A percentile compares a stretch with the other conserved stretches of the same genome.
phyloP scores from a whole-genome alignment of 495 filamentous ascomycete species.

The Glarea lozoyensis region DNA sequence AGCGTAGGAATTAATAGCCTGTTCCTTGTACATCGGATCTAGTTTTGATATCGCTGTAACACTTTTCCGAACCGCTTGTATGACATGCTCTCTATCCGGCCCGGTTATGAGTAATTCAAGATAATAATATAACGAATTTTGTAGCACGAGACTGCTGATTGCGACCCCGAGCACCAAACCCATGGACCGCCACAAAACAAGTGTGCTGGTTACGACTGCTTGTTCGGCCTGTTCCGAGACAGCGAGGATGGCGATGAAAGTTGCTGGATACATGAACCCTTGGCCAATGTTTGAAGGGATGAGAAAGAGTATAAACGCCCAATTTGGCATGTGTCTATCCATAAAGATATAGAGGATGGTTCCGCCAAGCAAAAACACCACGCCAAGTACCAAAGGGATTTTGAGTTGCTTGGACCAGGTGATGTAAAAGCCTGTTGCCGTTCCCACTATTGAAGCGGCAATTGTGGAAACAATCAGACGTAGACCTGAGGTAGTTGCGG shows the following conservation, averaged over 20 bases:
- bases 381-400: slow-evolving; percentile 50
- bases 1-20: slow-evolving; percentile 53
- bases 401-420: slow-evolving; percentile 56
- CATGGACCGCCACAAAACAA: slow-evolving; percentile 58
- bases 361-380: slow-evolving; percentile 46
- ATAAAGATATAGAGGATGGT: slow-evolving; percentile 37
- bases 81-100: slow-evolving; percentile 34
- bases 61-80: slow-evolving; percentile 21
- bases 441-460: slow-evolving; percentile 48
- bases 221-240: slow-evolving; percentile 60
- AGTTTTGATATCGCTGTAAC: slow-evolving; percentile 32
- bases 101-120: slow-evolving; percentile 49
- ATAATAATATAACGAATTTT: slow-evolving; percentile 57
- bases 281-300: slow-evolving; percentile 51
- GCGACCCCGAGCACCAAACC: slow-evolving; percentile 66
- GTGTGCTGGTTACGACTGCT: slow-evolving; percentile 63
- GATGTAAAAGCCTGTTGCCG: slow-evolving; percentile 62
- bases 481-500: slow-evolving; percentile 61
- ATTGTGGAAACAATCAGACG: slow-evolving; percentile 55
- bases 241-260: slow-evolving; percentile 60
- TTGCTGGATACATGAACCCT: slow-evolving; percentile 56
- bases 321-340: slow-evolving; percentile 42
- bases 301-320: slow-evolving; percentile 53
- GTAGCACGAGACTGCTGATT: slow-evolving; percentile 61
- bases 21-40: slow-evolving; percentile 24